Evolutionary conservation across 257 asterid genomes (phyloP).

Genomic region (Nicotiana obtusifolia): DNA sequence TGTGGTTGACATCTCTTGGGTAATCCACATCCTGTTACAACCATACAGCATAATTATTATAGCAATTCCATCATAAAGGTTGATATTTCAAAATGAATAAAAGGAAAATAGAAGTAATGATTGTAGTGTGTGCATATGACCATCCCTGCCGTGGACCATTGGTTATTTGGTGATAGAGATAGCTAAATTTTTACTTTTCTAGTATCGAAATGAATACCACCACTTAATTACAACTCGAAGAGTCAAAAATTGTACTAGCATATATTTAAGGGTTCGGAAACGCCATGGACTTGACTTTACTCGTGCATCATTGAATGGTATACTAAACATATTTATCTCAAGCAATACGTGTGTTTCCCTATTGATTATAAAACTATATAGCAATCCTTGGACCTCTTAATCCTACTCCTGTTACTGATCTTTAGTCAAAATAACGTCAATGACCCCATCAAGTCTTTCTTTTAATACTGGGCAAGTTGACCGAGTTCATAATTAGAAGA

Average conservation of each 20-base stretch:
- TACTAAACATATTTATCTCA: too few species aligned
- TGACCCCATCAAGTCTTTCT: not conserved
- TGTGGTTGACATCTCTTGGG: constrained; percentile 44
- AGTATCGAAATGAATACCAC: not conserved
- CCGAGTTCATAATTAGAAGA: not conserved
- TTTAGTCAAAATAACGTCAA: not conserved
- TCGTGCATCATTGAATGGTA: not conserved
- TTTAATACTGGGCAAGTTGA: not conserved
- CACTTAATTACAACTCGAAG: not conserved
- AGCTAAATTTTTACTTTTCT: not conserved
- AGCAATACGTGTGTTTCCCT: not conserved
- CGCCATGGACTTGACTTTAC: not conserved
- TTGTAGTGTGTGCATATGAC: not conserved
- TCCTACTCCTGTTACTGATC: not conserved
- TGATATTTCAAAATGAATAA: not conserved
- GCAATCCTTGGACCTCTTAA: not conserved
- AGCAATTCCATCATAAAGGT: not conserved
- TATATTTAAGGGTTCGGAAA: not conserved
- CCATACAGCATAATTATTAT: constrained; percentile 18
- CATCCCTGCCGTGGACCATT: constrained; percentile 2
- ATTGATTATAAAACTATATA: not conserved
- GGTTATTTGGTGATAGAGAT: not conserved
- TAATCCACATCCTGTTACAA: constrained; percentile 63
- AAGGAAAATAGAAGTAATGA: not conserved
- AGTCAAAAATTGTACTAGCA: not conserved